Conservation (phyloP, 352 stramenopile genomes). For the Stramenopiles sp. region DNA sequence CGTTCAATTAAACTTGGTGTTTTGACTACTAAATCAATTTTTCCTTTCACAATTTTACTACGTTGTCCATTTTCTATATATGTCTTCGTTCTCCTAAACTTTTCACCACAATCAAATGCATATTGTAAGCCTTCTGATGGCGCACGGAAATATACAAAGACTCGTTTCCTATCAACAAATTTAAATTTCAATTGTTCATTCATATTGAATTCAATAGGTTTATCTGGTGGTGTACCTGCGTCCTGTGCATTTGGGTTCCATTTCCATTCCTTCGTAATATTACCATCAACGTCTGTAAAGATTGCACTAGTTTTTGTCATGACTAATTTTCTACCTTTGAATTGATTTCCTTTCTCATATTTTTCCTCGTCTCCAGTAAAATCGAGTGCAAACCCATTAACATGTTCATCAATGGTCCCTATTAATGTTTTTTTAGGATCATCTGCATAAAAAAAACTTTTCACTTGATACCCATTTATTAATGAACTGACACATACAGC, state of each 20-base stretch:
- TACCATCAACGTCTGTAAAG: constrained; percentile 12
- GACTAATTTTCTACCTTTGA: constrained; percentile 11
- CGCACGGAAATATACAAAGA: constrained; percentile 35
- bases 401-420: constrained; percentile 18
- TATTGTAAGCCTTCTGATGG: constrained; percentile 33
- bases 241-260: constrained; percentile 26
- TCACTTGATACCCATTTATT: constrained; percentile 41
- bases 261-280: constrained; percentile 18
- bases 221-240: constrained; percentile 30
- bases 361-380: constrained; percentile 14
- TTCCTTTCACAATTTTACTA: constrained; percentile 11
- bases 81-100: constrained; percentile 37
- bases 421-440: constrained; percentile 17
- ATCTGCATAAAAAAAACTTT: constrained; percentile 26
- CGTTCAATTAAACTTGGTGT: constrained; percentile 35
- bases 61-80: constrained; percentile 33
- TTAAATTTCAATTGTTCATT: constrained; percentile 45
- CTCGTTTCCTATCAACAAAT: constrained; percentile 37
- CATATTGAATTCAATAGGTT: constrained; percentile 38
- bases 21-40: constrained; percentile 34
- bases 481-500: constrained; percentile 38
- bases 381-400: constrained; percentile 18
- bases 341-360: not conserved
- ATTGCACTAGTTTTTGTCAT: constrained; percentile 17
- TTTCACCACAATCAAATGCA: constrained; percentile 42